Evolutionary conservation across 441 rosid genomes (phyloP), one percentile per base, ranked within the genome.

Genomic region (Omphalea diandra): DNA sequence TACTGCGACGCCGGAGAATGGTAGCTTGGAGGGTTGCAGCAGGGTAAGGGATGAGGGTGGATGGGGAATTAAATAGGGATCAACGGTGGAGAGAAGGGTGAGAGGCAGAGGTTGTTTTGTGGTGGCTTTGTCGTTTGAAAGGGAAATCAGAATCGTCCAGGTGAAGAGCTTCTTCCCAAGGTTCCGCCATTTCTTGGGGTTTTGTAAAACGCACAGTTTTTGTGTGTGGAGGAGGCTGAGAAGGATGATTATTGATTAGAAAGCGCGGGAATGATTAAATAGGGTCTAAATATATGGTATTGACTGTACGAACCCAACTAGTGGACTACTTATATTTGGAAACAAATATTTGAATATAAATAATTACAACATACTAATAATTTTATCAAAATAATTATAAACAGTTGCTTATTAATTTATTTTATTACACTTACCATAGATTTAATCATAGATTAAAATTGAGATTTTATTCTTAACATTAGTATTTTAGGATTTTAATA

Each of bases 111-210:
- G 44, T 0, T 71, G 74, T 20, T 12, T 14, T 29, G n/a, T 32
- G 40, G 65, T 76, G 77, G 74, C 82, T 56, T 61, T 72, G 90
- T 66, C 86, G 89, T 63, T 87, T 89, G 76, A 84, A 72, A 69
- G 94, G 96, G 74, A 83, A 76, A 32, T 83, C 88, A 38, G 85
- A 80, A 61, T 85, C 92, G 68, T 85, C 91, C 0, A 84, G 81
- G 71, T 88, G 93, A 27, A 88, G 85, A 64, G 81, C 80, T 71
- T 87, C 84, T 75, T 88, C 90, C 98, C 98, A 93, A 31, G 88
- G 82, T 31, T 43, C 35, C 4, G 22, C 67, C 68, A 64, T 73
- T 53, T 47, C 11, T 3, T 50, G 36, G 11, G 24, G 24, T 7
- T 24, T 54, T 55, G 56, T 11, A 58, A 10, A 12, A 59, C 32